These are phyloP conservation scores for Oryza glaberrima DNA, from an alignment of 176 grass and related monocot genomes.

Conservation along the genomic window DNA sequence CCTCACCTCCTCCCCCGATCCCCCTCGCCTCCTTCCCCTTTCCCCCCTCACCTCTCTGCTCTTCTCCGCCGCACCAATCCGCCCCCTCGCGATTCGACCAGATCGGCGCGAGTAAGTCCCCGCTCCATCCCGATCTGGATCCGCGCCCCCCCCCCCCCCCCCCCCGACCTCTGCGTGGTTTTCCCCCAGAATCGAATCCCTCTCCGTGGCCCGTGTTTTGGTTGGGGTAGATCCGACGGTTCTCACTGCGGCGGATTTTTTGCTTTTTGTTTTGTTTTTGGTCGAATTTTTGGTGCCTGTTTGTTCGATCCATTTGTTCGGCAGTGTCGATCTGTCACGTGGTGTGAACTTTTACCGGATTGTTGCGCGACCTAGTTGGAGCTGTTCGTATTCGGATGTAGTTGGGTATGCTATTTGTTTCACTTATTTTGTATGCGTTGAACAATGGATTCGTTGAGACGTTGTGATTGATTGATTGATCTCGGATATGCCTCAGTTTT, in stretches of 20 bases:
- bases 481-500: not conserved
- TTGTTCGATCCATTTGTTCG: not conserved
- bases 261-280: not conserved
- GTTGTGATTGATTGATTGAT: not conserved
- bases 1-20: not conserved
- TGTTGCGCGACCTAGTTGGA: not conserved
- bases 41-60: not conserved
- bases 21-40: not conserved
- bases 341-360: not conserved
- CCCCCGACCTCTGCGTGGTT: not conserved
- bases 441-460: not conserved
- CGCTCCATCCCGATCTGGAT: not conserved
- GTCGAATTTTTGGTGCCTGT: not conserved
- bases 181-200: not conserved
- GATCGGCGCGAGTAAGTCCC: constrained; percentile 1
- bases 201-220: not conserved
- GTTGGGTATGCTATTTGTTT: not conserved
- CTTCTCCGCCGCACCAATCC: not conserved
- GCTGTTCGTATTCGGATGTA: not conserved
- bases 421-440: not conserved
- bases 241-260: not conserved
- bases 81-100: not conserved
- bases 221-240: constrained; percentile 15
- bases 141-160: not conserved
- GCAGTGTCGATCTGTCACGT: not conserved